Conservation (phyloP, 2,329 filamentous ascomycete genomes). For the Neonectria magnoliae region DNA sequence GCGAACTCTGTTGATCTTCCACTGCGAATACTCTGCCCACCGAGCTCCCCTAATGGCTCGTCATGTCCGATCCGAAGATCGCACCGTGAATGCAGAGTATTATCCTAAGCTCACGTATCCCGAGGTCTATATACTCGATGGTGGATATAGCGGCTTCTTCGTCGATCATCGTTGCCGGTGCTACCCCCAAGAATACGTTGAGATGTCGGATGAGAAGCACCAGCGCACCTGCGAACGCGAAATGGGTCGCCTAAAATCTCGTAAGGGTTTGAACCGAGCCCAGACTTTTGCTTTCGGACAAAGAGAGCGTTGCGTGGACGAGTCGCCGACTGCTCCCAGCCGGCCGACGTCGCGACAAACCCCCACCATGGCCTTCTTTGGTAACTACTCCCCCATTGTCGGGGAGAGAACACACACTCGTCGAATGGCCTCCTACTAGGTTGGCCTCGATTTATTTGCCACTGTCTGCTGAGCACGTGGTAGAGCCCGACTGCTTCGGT, state of each 20-base stretch:
- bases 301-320: constrained; percentile 64
- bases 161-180: constrained; percentile 80
- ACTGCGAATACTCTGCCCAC: constrained; percentile 98
- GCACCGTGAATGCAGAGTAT: constrained; percentile 81
- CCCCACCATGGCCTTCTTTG: constrained; percentile 56
- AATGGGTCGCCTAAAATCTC: constrained; percentile 90
- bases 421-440: constrained; percentile 73
- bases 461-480: constrained; percentile 43
- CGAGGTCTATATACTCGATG: constrained; percentile 96
- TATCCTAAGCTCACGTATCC: constrained; percentile 95
- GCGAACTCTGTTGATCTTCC: constrained; percentile 86
- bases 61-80: constrained; percentile 89
- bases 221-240: constrained; percentile 93
- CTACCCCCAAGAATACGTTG: constrained; percentile 94
- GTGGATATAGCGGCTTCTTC: constrained; percentile 96
- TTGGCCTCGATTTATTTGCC: constrained; percentile 30
- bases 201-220: constrained; percentile 94
- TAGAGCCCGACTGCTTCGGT: constrained; percentile 36
- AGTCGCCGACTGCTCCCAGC: constrained; percentile 67
- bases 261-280: constrained; percentile 85
- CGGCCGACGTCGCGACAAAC: constrained; percentile 54
- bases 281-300: constrained; percentile 97
- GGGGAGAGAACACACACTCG: constrained; percentile 64
- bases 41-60: constrained; percentile 96
- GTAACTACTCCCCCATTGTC: constrained; percentile 56